phyloP scores from a whole-genome alignment of 1,139 yeast species.

The Suhomyces terraborum region DNA sequence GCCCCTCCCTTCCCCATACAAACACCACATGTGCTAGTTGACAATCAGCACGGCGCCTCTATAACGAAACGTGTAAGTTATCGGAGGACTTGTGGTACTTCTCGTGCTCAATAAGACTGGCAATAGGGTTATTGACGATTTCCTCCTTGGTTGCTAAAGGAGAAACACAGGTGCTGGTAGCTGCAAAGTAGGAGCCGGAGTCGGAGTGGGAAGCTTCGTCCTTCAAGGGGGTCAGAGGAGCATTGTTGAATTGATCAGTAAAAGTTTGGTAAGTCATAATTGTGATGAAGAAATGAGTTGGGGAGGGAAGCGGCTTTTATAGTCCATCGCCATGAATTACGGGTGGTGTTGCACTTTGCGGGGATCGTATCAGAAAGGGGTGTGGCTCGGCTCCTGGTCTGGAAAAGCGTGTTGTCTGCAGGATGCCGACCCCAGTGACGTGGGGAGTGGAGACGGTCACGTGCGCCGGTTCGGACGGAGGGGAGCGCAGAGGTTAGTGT shows the following conservation, averaged over 20 bases:
- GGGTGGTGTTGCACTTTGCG: constrained; percentile 1
- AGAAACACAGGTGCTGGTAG: constrained; percentile 10
- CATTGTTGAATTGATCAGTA: constrained; percentile 21
- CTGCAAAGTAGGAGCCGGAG: constrained; percentile 17
- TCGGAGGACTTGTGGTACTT: constrained; percentile 31
- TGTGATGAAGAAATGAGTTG: neutral
- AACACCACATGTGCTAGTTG: no score
- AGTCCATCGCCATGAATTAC: neutral
- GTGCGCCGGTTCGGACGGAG: neutral
- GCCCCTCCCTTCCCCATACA: no score
- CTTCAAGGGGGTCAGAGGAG: constrained; percentile 21
- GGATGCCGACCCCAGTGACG: neutral
- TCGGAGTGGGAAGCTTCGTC: constrained; percentile 12
- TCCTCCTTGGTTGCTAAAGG: constrained; percentile 14
- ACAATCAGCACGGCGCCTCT: neutral
- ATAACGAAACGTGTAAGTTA: constrained; percentile 36
- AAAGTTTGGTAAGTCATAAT: constrained; percentile 20
- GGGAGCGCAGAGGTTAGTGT: neutral
- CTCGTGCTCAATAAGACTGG: constrained; percentile 25
- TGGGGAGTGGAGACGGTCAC: neutral
- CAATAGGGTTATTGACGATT: constrained; percentile 17
- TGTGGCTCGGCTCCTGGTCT: constrained; percentile 2
- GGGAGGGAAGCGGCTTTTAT: constrained; percentile 2
- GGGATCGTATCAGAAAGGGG: constrained; percentile 8
- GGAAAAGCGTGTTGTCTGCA: neutral